These are phyloP conservation scores for Boletus edulis DNA, from an alignment of 768 basidiomycete species.

Conservation along the genomic window DNA sequence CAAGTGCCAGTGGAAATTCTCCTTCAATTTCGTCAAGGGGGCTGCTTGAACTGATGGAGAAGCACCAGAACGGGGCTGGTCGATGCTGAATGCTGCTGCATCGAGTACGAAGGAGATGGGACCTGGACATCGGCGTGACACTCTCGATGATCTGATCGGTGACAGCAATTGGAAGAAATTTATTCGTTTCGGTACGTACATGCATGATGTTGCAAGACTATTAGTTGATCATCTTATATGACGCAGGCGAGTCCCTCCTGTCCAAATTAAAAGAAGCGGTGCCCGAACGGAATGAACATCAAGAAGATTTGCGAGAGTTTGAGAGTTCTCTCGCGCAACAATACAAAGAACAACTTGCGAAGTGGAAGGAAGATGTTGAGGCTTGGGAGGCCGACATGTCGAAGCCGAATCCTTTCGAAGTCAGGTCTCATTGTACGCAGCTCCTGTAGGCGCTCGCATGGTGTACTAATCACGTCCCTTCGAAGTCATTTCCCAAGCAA, in stretches of 20 bases:
- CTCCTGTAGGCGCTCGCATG: no score
- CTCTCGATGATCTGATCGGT: constrained; percentile 36
- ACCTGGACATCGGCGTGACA: constrained; percentile 30
- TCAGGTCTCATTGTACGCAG: neutral
- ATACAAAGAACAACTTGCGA: neutral
- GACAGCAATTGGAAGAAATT: constrained; percentile 38
- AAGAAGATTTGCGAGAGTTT: constrained; percentile 2
- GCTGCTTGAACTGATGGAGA: constrained; percentile 20
- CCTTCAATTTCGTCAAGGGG: constrained; percentile 25
- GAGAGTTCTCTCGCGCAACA: neutral
- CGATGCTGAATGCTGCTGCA: constrained; percentile 25
- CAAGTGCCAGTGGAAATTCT: constrained; percentile 29
- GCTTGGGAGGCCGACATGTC: constrained; percentile 6
- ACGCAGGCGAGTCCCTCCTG: neutral
- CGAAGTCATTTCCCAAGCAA: no score
- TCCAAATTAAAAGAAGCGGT: constrained; percentile 1
- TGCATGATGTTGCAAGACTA: no score
- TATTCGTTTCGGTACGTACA: constrained; percentile 21
- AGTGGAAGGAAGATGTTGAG: neutral
- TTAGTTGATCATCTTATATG: no score
- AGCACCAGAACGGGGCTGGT: constrained; percentile 38
- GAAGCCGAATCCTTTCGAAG: constrained; percentile 9
- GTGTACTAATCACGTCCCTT: no score
- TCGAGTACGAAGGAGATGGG: constrained; percentile 31
- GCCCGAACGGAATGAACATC: constrained; percentile 4